A percentile compares a stretch with the other conserved stretches of the same genome.
phyloP scores from a whole-genome alignment of 148 eudicot genomes.

The Rhododendron simsii region DNA sequence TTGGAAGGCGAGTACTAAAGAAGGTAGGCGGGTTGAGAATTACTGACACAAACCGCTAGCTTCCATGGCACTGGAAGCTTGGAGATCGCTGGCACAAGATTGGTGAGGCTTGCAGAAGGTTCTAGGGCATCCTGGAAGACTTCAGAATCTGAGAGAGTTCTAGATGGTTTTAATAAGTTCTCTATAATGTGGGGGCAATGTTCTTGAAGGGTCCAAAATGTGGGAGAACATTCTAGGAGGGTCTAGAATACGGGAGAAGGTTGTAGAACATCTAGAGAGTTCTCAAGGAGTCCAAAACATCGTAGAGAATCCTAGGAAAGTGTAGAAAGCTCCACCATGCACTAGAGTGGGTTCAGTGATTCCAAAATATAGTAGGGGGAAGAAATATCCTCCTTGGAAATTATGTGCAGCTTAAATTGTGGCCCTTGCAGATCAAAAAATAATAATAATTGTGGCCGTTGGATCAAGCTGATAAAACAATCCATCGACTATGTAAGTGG shows the following conservation, averaged over 20 bases:
- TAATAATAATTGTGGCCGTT: not conserved
- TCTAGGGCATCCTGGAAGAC: not conserved
- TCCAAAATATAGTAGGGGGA: not conserved
- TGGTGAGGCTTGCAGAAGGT: not conserved
- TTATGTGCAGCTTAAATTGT: too few relatives aligned
- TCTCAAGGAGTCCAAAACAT: not conserved
- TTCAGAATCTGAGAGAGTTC: not conserved
- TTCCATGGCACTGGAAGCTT: not conserved
- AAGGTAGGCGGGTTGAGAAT: too few relatives aligned
- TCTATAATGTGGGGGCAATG: not conserved
- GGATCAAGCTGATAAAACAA: not conserved
- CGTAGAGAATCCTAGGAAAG: not conserved
- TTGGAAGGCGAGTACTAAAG: too few relatives aligned
- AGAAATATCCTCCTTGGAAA: not conserved
- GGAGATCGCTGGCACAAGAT: not conserved
- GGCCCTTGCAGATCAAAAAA: not conserved
- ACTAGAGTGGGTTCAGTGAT: not conserved
- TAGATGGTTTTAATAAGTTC: not conserved
- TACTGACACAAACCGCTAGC: too few relatives aligned
- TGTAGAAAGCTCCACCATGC: not conserved
- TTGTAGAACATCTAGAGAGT: not conserved
- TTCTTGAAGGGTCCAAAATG: not conserved
- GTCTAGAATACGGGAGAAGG: too few relatives aligned
- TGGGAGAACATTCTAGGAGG: not conserved
- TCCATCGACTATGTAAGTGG: not conserved